Evolutionary conservation across 768 basidiomycete genomes (phyloP).

Genomic region (Ephemerocybe angulata): DNA sequence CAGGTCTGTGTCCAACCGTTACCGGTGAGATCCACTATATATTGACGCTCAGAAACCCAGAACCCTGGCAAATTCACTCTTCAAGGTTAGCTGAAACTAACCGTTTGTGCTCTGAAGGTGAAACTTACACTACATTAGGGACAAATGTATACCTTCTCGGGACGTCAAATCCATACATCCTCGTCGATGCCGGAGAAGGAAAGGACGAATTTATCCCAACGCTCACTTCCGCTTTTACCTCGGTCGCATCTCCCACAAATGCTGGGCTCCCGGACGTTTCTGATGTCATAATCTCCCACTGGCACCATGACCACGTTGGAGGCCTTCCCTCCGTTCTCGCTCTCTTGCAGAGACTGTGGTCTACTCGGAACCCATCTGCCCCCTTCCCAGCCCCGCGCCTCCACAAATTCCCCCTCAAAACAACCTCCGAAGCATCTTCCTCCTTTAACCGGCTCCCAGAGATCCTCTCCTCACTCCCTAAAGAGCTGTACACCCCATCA

Average conservation of each 20-base stretch:
- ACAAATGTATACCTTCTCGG: conserved; percentile 91
- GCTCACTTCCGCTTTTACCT: conserved; percentile 58
- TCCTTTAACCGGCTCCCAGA: conserved; percentile 36
- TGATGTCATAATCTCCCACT: conserved; percentile 90
- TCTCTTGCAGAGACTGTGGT: conserved; percentile 65
- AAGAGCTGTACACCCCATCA: conserved; percentile 44
- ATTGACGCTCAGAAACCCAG: conserved; percentile 32
- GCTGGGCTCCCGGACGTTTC: conserved; percentile 57
- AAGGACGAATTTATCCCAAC: conserved; percentile 60
- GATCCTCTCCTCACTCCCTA: conserved; percentile 37
- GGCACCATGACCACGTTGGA: conserved; percentile 82
- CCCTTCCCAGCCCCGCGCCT: conserved; percentile 66
- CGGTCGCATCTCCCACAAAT: conserved; percentile 30
- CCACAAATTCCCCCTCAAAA: conserved; percentile 62
- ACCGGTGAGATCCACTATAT: neutral
- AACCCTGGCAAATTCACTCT: conserved; percentile 89
- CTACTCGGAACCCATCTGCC: conserved; percentile 37
- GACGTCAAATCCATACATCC: conserved; percentile 61
- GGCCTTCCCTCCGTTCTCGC: conserved; percentile 70
- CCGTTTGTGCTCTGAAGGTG: neutral
- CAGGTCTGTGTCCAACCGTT: conserved; percentile 49
- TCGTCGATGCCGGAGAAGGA: conserved; percentile 84
- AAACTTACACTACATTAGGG: conserved; percentile 38
- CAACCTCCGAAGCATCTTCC: conserved; percentile 16
- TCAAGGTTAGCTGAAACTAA: conserved; percentile 51